A percentile compares a stretch with the other conserved stretches of the same genome.
These are phyloP conservation scores for Cyclocybe cylindracea DNA, from an alignment of 768 basidiomycete species.

Conservation along the genomic window DNA sequence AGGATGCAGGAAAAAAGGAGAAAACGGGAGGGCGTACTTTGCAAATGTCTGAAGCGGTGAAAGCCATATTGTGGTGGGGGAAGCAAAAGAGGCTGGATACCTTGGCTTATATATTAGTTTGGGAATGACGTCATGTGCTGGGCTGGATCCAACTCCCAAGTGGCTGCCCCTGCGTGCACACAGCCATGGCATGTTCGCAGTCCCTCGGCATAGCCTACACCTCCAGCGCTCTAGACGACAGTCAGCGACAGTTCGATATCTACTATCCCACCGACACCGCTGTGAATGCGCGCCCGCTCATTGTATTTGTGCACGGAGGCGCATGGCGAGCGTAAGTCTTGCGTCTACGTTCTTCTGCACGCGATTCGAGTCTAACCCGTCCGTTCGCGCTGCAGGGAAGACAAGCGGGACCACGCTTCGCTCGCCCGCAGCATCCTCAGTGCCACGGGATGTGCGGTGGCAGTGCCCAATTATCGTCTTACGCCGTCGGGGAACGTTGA, in stretches of 20 bases:
- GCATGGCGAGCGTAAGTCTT: conserved; percentile 75
- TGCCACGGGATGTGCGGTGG: conserved; percentile 56
- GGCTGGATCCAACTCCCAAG: background rate
- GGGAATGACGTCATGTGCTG: conserved; percentile 17
- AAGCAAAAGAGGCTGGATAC: background rate
- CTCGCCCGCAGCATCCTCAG: conserved; percentile 56
- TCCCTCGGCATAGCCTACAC: conserved; percentile 42
- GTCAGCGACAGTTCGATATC: conserved; percentile 55
- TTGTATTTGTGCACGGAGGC: conserved; percentile 82
- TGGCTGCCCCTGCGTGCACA: background rate
- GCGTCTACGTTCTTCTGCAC: conserved; percentile 1
- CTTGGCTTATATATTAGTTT: conserved; percentile 2
- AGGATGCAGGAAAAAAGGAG: conserved; percentile 10
- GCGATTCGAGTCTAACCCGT: background rate
- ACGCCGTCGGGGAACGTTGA: conserved; percentile 46
- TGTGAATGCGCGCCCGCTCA: conserved; percentile 33
- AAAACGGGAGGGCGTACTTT: conserved; percentile 47
- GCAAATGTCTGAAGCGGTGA: conserved; percentile 76
- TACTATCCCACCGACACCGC: conserved; percentile 31
- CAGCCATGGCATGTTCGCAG: background rate
- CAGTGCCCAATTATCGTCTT: conserved; percentile 78
- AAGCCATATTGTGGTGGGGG: conserved; percentile 51
- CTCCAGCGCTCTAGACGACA: conserved; percentile 18
- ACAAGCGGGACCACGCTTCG: conserved; percentile 59
- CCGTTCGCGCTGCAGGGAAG: conserved; percentile 50